Base-by-base conservation (phyloP, 345 rosid species). In the Citrus maxima region DNA sequence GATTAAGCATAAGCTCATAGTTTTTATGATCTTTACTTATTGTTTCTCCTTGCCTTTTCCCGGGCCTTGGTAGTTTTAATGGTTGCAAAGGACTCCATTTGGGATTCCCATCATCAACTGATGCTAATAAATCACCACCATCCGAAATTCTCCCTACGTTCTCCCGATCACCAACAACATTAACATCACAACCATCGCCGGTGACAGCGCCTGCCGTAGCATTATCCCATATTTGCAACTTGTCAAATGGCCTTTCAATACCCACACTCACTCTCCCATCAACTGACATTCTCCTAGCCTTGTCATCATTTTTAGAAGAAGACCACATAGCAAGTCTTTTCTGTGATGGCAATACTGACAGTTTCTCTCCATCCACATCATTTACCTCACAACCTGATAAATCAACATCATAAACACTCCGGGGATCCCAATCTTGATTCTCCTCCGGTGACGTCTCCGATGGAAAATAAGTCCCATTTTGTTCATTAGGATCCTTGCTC, bases 1-100 rank as follows among this genome's bases (percentile, higher is more conserved):
- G 87, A 86, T 95, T 95, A 74, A 95, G 99, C 98, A 95, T 95
- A 61, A 95, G 92, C 9, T 95, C 98, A 71, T 93, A 95, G 78
- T 95, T 95, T 78, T 90, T 93, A 56, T 95, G 99, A 4, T 95
- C 98, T 87, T 89, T 95, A 21, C 87, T 89, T 21, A 95, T 95
- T 0, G 99, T 91, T 70, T 93, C 97, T 25, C 99, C 99, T 78
- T 88, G 99, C 67, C 87, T 88, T 87, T 90, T 93, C 18, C 89
- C 90, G 7, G 80, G 61, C 77, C 74, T 92, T n/a, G 94, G 97
- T 7, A 89, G 81, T 82, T 81, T 91, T 85, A 95, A 84, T 40
- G 97, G 94, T 21, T 73, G 77, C 74, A 78, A 71, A 10, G 77
- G 80, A 30, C 25, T 13, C 51, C 77, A 77, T n/a, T 79, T 83